These are phyloP conservation scores for Starmera pachycereana DNA, from an alignment of 805 yeast genomes.

Conservation along the genomic window DNA sequence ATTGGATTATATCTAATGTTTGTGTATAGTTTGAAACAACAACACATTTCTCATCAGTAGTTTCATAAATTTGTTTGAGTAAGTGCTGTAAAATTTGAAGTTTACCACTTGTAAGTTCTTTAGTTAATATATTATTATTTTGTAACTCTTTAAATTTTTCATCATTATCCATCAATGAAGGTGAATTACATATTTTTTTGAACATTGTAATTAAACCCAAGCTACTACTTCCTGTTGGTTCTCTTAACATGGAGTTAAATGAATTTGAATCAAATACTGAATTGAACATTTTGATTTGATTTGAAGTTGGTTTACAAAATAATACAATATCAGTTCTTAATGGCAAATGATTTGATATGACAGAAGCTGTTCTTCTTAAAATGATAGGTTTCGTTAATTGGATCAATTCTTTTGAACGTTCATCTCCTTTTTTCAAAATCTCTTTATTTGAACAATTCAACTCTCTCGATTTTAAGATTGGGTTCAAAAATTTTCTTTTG, in stretches of 20 bases:
- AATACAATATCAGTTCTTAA: conserved; percentile 66
- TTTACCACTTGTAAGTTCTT: conserved; percentile 40
- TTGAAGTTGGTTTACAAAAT: conserved; percentile 64
- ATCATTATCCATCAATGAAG: conserved; percentile 48
- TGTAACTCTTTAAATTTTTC: conserved; percentile 23
- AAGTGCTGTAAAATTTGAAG: conserved; percentile 47
- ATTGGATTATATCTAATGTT: conserved; percentile 70
- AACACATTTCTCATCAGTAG: conserved; percentile 64
- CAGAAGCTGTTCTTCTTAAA: conserved; percentile 59
- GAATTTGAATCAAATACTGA: conserved; percentile 28
- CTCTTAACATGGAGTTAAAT: conserved; percentile 15
- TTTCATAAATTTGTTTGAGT: conserved; percentile 34
- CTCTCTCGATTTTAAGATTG: conserved; percentile 66
- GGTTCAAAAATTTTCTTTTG: conserved; percentile 53
- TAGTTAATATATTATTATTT: conserved; percentile 1
- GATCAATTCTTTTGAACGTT: conserved; percentile 52
- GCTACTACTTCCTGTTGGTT: conserved; percentile 27
- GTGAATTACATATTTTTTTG: conserved; percentile 79
- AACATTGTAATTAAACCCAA: conserved; percentile 63
- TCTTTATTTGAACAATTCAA: conserved; percentile 40
- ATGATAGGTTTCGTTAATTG: conserved; percentile 55
- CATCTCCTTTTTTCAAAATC: conserved; percentile 46
- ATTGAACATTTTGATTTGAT: conserved; percentile 48
- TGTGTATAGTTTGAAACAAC: conserved; percentile 82
- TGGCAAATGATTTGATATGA: conserved; percentile 51